phyloP scores from a whole-genome alignment of 306 rosid species.

The Urtica urens region DNA sequence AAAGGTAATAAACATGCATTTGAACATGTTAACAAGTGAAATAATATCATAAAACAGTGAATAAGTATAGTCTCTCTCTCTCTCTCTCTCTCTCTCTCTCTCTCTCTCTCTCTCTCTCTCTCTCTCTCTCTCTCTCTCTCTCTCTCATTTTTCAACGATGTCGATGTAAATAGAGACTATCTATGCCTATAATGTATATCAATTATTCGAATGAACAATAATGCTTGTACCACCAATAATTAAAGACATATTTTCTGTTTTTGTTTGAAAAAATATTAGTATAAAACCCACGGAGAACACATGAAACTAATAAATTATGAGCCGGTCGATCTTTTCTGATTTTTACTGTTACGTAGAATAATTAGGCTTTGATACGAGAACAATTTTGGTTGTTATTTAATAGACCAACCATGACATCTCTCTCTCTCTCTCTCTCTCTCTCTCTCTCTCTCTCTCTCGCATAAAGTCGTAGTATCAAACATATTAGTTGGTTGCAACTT shows the following conservation, averaged over 20 bases:
- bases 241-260: not conserved
- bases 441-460: too few species aligned
- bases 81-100: too few species aligned
- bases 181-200: too few species aligned
- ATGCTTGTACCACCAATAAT: not conserved
- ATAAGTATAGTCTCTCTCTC: too few species aligned
- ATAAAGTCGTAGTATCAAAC: not conserved
- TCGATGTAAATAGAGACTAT: too few species aligned
- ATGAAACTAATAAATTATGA: not conserved
- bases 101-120: too few species aligned
- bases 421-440: too few species aligned
- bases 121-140: too few species aligned
- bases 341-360: too few species aligned
- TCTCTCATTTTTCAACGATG: too few species aligned
- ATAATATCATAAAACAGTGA: not conserved
- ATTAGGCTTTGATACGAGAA: not conserved
- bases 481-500: conserved; percentile 15
- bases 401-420: conserved; percentile 8
- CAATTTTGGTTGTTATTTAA: conserved; percentile 9
- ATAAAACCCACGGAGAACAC: not conserved
- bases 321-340: not conserved
- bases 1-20: not conserved
- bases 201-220: too few species aligned
- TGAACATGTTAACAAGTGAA: not conserved
- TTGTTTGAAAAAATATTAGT: not conserved